Evolutionary conservation across 2,329 filamentous ascomycete genomes (phyloP).

Genomic region (Amauroascus niger): DNA sequence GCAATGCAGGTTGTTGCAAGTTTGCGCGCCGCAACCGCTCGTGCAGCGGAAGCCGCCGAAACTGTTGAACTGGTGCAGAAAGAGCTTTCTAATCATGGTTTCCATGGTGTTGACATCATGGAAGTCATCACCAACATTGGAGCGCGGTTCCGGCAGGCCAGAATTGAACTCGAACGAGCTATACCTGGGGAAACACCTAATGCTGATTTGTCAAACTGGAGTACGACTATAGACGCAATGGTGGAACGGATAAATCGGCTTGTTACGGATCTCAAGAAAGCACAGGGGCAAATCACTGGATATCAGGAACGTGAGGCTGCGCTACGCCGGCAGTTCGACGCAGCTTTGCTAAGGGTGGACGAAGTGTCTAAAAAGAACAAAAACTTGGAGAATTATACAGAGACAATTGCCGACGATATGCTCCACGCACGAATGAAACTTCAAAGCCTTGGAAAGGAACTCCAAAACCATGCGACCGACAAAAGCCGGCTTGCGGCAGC

Average conservation of each 20-base stretch:
- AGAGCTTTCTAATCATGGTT: constrained; percentile 34
- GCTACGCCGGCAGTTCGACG: constrained; percentile 38
- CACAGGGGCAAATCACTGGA: constrained; percentile 27
- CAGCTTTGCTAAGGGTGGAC: constrained; percentile 32
- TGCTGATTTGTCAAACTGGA: constrained; percentile 31
- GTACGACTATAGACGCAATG: constrained; percentile 33
- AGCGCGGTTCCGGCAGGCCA: constrained; percentile 34
- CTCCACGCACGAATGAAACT: constrained; percentile 37
- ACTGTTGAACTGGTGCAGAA: constrained; percentile 29
- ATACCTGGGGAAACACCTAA: constrained; percentile 38
- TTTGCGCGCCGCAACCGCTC: constrained; percentile 28
- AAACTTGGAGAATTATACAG: constrained; percentile 32
- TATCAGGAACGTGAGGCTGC: constrained; percentile 32
- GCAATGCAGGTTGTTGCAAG: constrained; percentile 31
- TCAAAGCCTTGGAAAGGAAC: constrained; percentile 35
- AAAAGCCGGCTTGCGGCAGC: constrained; percentile 36
- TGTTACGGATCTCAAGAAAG: constrained; percentile 27
- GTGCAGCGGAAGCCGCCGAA: constrained; percentile 32
- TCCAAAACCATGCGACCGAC: constrained; percentile 33
- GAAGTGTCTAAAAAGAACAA: constrained; percentile 29
- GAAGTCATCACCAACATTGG: constrained; percentile 33
- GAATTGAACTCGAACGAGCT: constrained; percentile 36
- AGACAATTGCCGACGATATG: constrained; percentile 39
- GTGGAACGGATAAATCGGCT: constrained; percentile 32
- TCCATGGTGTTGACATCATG: constrained; percentile 25